Evolutionary conservation across 306 rosid species (phyloP), one percentile per base, ranked within the genome.

Genomic region (Cucurbita moschata): DNA sequence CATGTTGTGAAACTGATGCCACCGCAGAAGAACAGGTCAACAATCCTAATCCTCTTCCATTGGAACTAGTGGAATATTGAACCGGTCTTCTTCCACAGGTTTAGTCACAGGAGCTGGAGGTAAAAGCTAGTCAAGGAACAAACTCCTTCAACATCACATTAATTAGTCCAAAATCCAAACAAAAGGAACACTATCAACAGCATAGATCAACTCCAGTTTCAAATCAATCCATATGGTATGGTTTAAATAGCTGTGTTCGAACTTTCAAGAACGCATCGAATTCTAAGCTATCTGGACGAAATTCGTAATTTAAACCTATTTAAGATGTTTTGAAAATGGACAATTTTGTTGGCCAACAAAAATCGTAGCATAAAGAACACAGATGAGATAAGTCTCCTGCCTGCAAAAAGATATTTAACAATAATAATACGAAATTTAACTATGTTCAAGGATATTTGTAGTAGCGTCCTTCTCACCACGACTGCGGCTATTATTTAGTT

Each of bases 11-110:
- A 4, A 7, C 12, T 4, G 26, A 38, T 62, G 47, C 47, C 26
- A 62, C 12, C 8, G 70, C 14, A 61, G 21, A 40, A 30, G 3
- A 16, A 63, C n/a, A 7, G 40, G 13, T 80, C 62, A 84, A 78
- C 11, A 47, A 49, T 86, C 14, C 19, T 37, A 62, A n/a, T 62
- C 88, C 77, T 86, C 87, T 79, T 93, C 98, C 98, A 93, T 93
- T n/a, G 97, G 96, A 57, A 93, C 93, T 8, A 83, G 88, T 74
- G 97, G 98, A 83, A 93, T 83, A 77, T 93, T 88, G 50, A 85
- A 87, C 82, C 89, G 86, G 75, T 90, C 89, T 78, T 93, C 98
- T 83, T 90, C 91, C 56, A 87, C 85, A 66, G 93, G 79, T 75
- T 81, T 92, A 77, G 81, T 87, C 72, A 93, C 86, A 78, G 82